A percentile compares a stretch with the other conserved stretches of the same genome.
phyloP scores from a whole-genome alignment of 306 rosid species.

The Dicorynia guianensis region DNA sequence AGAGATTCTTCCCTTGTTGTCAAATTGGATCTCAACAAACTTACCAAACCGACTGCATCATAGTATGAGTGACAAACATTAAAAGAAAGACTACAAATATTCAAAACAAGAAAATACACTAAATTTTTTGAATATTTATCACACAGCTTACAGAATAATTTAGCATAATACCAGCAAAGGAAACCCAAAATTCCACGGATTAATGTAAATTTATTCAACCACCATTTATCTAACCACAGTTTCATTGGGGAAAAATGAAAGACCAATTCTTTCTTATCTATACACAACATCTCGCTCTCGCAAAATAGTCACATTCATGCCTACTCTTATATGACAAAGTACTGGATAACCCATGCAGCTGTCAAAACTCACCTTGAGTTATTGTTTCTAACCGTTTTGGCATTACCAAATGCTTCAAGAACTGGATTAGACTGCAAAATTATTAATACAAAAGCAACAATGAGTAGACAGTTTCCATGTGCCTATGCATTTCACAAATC shows the following conservation, averaged over 20 bases:
- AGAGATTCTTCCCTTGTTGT: slow-evolving; percentile 97
- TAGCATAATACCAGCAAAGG: slow-evolving; percentile 29
- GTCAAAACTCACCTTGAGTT: slow-evolving; percentile 87
- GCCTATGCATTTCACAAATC: slow-evolving; percentile 13
- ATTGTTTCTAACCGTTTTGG: slow-evolving; percentile 97
- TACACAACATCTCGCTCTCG: not conserved
- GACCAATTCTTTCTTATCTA: not conserved
- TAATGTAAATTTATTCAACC: slow-evolving; percentile 32
- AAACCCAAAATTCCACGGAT: slow-evolving; percentile 34
- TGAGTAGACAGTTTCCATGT: slow-evolving; percentile 40
- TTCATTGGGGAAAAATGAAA: not conserved
- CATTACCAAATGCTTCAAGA: slow-evolving; percentile 99
- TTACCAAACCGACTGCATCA: slow-evolving; percentile 99
- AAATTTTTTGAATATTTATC: not conserved
- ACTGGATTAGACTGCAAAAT: slow-evolving; percentile 95
- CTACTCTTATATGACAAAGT: slow-evolving; percentile 21
- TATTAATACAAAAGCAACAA: slow-evolving; percentile 43
- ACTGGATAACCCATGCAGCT: slow-evolving; percentile 26
- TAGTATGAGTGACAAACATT: slow-evolving; percentile 44
- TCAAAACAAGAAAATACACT: slow-evolving; percentile 38
- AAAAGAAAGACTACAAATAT: slow-evolving; percentile 35
- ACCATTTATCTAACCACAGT: not conserved
- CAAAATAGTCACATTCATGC: slow-evolving; percentile 26
- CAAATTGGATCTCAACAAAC: slow-evolving; percentile 99
- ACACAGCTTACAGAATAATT: slow-evolving; percentile 4